Conservation (phyloP, 2,329 filamentous ascomycete species). For the Apiospora rasikravindrae region DNA sequence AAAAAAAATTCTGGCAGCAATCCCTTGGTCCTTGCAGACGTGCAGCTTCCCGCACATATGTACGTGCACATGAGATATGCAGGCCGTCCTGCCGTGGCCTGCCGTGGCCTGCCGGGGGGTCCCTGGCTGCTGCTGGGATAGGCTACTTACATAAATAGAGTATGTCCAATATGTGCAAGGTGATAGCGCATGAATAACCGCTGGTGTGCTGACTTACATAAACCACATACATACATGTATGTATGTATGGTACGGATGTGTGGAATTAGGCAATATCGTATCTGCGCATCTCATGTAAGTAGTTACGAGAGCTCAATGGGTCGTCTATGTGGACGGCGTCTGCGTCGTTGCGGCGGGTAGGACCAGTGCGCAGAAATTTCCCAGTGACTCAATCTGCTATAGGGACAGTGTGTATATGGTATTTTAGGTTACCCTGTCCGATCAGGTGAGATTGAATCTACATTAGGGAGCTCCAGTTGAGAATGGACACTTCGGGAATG, state of each 20-base stretch:
- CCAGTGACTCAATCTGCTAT: neutral
- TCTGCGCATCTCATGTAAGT: neutral
- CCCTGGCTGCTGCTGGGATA: constrained; percentile 6
- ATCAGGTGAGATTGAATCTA: constrained; percentile 17
- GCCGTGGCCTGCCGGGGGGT: too few relatives aligned
- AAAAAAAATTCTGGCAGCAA: constrained; percentile 26
- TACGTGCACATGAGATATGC: constrained; percentile 36
- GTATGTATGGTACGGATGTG: neutral
- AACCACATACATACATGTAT: too few relatives aligned
- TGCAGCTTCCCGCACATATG: constrained; percentile 30
- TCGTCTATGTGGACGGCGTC: neutral
- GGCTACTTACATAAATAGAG: constrained; percentile 12
- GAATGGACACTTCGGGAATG: neutral
- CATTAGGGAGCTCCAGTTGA: constrained; percentile 8
- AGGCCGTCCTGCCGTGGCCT: constrained; percentile 34
- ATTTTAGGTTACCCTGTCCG: constrained; percentile 9
- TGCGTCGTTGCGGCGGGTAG: neutral
- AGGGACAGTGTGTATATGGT: constrained; percentile 1
- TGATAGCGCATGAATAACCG: constrained; percentile 5
- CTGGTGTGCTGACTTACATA: neutral
- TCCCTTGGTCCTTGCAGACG: constrained; percentile 33
- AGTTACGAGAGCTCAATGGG: neutral
- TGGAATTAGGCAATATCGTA: constrained; percentile 12
- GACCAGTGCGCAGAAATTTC: constrained; percentile 1
- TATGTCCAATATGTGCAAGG: neutral